Base-by-base conservation (phyloP, 1,139 yeast genomes). In the Diutina mesorugosa region DNA sequence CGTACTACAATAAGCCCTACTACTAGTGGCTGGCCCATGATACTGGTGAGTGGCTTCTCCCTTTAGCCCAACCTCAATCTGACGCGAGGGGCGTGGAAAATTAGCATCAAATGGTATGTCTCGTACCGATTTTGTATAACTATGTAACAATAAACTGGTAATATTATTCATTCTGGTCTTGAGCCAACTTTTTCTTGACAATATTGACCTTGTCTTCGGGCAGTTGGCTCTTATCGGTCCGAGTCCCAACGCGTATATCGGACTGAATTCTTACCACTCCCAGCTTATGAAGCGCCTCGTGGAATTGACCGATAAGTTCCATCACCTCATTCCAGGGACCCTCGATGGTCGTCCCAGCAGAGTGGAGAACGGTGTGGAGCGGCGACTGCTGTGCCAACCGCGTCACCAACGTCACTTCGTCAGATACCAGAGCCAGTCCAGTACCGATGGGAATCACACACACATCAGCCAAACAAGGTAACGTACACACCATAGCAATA, bases 321-420 rank as follows among this genome's bases (percentile, higher is more conserved):
- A 84, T 86, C 2, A 90, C 96, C 57, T 86, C 88, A 64, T 83
- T 82, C 96, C 96, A 90, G n/a, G 90, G 90, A 0, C 97, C 97
- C 64, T 87, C 87, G 64, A 89, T 85, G 5, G 96, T 88, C 9
- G 96, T 89, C 6, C 96, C 96, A 1, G 96, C 96, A 61, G 93
- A 85, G 69, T 90, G 96, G 61, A 90, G 72, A 0, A 88, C 83
- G 58, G 86, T 83, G 56, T 81, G 77, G 57, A 90, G 73, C 6
- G 79, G 83, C 21, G 87, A 81, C 14, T 75, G 76, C 58, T 84
- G 76, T 32, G 90, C 83, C 56, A 82, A 69, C 53, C 78, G 72
- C 59, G 90, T 90, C 50, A 87, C 82, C 55, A 78, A 74, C 16
- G 95, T 82, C 47, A 90, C 83, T 63, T 88, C 89, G 62, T 85